Evolutionary conservation across 257 asterid species (phyloP), one percentile per base, ranked within the genome.

Genomic region (Solanum sitiens): DNA sequence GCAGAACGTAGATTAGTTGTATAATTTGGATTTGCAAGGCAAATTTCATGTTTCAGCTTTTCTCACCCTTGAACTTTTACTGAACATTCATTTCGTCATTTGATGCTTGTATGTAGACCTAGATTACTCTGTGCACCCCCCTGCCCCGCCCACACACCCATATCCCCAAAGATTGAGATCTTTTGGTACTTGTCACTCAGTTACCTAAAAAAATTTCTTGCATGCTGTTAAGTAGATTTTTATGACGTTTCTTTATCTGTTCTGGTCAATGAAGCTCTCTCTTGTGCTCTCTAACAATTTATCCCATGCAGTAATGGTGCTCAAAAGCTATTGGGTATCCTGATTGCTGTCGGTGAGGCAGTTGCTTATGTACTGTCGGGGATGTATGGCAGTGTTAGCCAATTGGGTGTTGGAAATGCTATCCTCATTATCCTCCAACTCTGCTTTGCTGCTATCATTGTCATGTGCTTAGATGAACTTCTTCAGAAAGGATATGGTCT

Each of bases 371-470:
- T 94, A 32, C 94, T 94, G 44, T 94, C 95, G 5, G 97, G 97
- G 89, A 93, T 93, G 97, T 94, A 94, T 80, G 97, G 96, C 77
- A 94, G 94, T 65, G 94, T 94, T n/a, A 89, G 87, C 65, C 96
- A 92, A 83, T 93, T 94, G 75, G 98, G 98, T 6, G 94, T 94
- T n/a, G 96, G 96, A 61, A 94, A 94, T 74, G 95, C 98, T n/a
- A 89, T 94, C 89, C 90, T 94, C 74, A 94, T 94, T 6, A 94
- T 94, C 80, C 91, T 93, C 87, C 98, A 94, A 87, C 93, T 93
- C 18, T 88, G 91, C 89, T 94, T 94, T 91, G 97, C 97, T 74
- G 95, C 95, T 86, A 92, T 93, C 4, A 93, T 93, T 68, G 94
- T 94, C n/a, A 93, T 94, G 72, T 93, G 95, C 91, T 89, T 93